Conservation (phyloP, 352 stramenopile genomes). For the Globisporangium spiculum region DNA sequence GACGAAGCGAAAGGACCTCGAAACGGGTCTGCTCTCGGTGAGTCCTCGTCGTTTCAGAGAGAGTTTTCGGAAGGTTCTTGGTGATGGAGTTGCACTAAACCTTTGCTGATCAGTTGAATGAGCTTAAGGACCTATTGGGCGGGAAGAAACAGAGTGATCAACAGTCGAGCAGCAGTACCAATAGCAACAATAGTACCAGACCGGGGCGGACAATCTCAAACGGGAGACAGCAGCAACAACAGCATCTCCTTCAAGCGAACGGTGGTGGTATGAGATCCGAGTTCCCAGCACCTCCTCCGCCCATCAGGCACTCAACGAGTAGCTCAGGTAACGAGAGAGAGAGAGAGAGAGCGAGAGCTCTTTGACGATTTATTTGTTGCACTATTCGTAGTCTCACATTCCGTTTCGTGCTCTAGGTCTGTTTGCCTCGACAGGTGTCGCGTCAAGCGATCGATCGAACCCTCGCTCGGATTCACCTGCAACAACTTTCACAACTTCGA, state of each 20-base stretch:
- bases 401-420: not conserved
- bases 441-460: not conserved
- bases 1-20: slow-evolving; percentile 15
- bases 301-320: not conserved
- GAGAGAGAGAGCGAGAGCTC: not conserved
- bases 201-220: slow-evolving; percentile 1
- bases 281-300: not conserved
- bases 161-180: not conserved
- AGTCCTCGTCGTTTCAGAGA: not conserved
- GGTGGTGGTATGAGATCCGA: not conserved
- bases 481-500: not conserved
- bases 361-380: not conserved
- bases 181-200: not conserved
- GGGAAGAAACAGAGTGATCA: slow-evolving; percentile 25
- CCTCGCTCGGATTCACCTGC: not conserved
- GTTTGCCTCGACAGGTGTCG: not conserved
- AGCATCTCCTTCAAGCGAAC: not conserved
- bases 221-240: not conserved
- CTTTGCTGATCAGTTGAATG: slow-evolving; percentile 30
- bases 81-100: not conserved
- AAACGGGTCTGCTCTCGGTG: slow-evolving; percentile 48
- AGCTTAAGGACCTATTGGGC: slow-evolving; percentile 43
- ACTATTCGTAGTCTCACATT: not conserved
- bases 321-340: slow-evolving; percentile 1
- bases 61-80: not conserved